Evolutionary conservation across 371 early-diverging fungal genomes (phyloP).

Genomic region (Mortierella sp.): DNA sequence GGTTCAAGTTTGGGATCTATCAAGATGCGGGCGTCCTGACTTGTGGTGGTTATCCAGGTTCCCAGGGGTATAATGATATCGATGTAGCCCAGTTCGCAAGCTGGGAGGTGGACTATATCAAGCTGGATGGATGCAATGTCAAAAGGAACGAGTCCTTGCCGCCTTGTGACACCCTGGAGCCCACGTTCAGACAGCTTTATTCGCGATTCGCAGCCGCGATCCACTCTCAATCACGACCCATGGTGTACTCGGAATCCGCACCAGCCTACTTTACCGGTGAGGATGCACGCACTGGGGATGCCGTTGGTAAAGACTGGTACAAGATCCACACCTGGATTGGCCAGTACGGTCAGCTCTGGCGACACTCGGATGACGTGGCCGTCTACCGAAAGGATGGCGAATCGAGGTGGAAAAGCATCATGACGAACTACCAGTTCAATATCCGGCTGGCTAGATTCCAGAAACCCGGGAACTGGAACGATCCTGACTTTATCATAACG

Average conservation of each 20-base stretch:
- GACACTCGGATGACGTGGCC: constrained; percentile 51
- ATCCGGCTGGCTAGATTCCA: constrained; percentile 52
- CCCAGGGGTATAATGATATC: constrained; percentile 44
- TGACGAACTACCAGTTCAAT: constrained; percentile 53
- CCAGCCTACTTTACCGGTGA: constrained; percentile 51
- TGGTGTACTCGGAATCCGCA: constrained; percentile 52
- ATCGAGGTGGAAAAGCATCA: constrained; percentile 43
- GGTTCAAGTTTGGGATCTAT: constrained; percentile 61
- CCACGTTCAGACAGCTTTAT: constrained; percentile 46
- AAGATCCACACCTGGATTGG: constrained; percentile 54
- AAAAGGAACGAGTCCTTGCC: constrained; percentile 42
- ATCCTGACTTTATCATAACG: constrained; percentile 54
- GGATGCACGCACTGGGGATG: constrained; percentile 39
- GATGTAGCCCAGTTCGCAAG: constrained; percentile 49
- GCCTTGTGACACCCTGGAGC: constrained; percentile 34
- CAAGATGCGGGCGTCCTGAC: constrained; percentile 59
- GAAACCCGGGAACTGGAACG: constrained; percentile 54
- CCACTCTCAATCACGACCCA: constrained; percentile 34
- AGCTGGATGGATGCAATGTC: constrained; percentile 53
- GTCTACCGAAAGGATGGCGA: constrained; percentile 40
- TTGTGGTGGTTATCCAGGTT: constrained; percentile 62
- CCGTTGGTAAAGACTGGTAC: constrained; percentile 52
- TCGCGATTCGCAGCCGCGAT: constrained; percentile 20
- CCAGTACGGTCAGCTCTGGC: constrained; percentile 50
- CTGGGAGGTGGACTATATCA: constrained; percentile 54